A percentile compares a stretch with the other conserved stretches of the same genome.
These are phyloP conservation scores for Scheffersomyces segobiensis DNA, from an alignment of 1,139 yeast genomes.

Conservation along the genomic window DNA sequence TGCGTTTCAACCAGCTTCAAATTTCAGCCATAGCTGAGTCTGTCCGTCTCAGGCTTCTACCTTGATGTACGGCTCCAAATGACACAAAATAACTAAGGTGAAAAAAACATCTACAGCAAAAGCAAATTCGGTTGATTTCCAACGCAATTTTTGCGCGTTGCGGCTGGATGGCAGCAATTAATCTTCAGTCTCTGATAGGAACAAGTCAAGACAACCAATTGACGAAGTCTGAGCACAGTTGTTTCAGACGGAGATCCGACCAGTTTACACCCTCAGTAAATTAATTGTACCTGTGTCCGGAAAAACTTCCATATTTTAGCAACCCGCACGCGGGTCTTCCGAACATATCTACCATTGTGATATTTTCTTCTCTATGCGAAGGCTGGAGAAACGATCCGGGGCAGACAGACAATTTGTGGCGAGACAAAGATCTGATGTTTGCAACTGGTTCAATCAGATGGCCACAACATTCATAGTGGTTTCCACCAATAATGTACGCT, in stretches of 20 bases:
- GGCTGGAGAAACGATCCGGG: not conserved
- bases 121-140: not conserved
- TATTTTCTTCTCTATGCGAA: not conserved
- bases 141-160: not conserved
- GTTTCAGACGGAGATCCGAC: not conserved
- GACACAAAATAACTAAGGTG: not conserved
- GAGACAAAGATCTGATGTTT: not conserved
- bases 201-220: too few relatives aligned
- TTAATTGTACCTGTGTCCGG: not conserved
- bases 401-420: not conserved
- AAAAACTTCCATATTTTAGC: not conserved
- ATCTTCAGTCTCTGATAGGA: not conserved
- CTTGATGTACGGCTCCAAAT: not conserved
- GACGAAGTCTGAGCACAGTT: not conserved
- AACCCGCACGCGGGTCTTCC: not conserved
- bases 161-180: not conserved
- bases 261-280: not conserved
- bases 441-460: not conserved
- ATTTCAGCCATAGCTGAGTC: not conserved
- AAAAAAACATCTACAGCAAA: not conserved
- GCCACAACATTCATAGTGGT: not conserved
- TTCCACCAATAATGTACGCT: not conserved
- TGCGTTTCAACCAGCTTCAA: not conserved
- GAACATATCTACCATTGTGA: not conserved
- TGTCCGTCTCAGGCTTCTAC: not conserved